Conservation (phyloP, 75 land plant genomes). For the Chamaecyparis obtusa region DNA sequence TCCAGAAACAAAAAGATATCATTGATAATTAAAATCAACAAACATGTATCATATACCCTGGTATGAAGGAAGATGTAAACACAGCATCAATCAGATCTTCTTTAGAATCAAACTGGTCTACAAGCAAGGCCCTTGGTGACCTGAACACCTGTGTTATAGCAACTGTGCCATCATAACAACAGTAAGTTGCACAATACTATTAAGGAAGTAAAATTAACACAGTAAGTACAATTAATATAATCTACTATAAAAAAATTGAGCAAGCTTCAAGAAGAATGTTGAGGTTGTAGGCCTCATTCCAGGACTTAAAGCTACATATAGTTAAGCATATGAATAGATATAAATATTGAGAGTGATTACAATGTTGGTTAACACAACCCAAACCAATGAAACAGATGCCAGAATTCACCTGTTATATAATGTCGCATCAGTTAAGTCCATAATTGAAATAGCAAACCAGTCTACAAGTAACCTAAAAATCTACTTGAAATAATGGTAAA, state of each 20-base stretch:
- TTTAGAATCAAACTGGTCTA: conserved; percentile 91
- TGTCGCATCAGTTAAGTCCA: background rate
- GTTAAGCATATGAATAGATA: background rate
- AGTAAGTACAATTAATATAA: background rate
- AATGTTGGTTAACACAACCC: background rate
- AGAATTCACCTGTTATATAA: background rate
- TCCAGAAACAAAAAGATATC: no score
- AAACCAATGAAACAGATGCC: background rate
- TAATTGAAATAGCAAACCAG: background rate
- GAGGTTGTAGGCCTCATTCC: background rate
- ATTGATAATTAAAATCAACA: background rate
- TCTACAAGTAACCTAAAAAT: background rate
- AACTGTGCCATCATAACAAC: conserved; percentile 46
- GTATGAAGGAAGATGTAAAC: conserved; percentile 93
- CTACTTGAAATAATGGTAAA: no score
- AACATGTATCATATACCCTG: conserved; percentile 58
- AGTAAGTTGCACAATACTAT: background rate
- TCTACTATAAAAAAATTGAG: background rate
- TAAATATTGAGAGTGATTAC: background rate
- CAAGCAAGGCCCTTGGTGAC: conserved; percentile 85
- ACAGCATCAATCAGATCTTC: conserved; percentile 92
- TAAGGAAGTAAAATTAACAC: background rate
- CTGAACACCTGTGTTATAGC: conserved; percentile 91
- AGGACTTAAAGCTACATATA: background rate
- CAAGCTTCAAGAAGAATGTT: background rate